Evolutionary conservation across 225 moss, liverwort and hornwort species (phyloP).

Genomic region (Neckera pumila): DNA sequence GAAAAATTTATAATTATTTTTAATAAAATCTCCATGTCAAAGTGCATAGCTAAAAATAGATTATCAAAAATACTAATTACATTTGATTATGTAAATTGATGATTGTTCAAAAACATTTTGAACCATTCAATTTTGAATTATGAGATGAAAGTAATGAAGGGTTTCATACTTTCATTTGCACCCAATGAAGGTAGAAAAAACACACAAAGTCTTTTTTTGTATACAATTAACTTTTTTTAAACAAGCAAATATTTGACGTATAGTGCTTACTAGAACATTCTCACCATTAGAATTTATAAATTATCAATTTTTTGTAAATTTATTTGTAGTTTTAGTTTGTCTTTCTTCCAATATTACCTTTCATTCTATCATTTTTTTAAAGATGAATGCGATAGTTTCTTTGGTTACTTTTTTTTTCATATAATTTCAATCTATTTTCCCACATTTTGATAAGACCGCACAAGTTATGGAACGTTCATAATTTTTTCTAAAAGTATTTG

Average conservation of each 20-base stretch:
- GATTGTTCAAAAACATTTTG: background rate
- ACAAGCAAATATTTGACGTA: too few species aligned
- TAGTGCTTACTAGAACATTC: background rate
- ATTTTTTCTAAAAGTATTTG: too few species aligned
- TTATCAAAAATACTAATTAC: background rate
- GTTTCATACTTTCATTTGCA: background rate
- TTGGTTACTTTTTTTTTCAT: background rate
- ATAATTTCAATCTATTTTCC: background rate
- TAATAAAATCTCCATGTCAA: too few species aligned
- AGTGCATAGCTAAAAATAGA: background rate
- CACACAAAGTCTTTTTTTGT: background rate
- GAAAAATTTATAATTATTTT: too few species aligned
- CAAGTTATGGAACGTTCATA: too few species aligned
- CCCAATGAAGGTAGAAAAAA: background rate
- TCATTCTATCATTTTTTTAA: background rate
- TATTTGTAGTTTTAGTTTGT: background rate
- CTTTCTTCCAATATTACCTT: background rate
- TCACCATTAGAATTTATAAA: background rate
- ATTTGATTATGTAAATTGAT: background rate
- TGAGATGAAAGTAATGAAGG: background rate
- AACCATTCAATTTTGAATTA: background rate
- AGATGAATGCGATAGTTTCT: too few species aligned
- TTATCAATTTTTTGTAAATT: accelerated
- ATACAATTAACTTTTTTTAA: too few species aligned
- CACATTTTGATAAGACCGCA: too few species aligned